Evolutionary conservation across 2,329 filamentous ascomycete genomes (phyloP), one percentile per base, ranked within the genome.

Genomic region (Tolypocladium tropicale): DNA sequence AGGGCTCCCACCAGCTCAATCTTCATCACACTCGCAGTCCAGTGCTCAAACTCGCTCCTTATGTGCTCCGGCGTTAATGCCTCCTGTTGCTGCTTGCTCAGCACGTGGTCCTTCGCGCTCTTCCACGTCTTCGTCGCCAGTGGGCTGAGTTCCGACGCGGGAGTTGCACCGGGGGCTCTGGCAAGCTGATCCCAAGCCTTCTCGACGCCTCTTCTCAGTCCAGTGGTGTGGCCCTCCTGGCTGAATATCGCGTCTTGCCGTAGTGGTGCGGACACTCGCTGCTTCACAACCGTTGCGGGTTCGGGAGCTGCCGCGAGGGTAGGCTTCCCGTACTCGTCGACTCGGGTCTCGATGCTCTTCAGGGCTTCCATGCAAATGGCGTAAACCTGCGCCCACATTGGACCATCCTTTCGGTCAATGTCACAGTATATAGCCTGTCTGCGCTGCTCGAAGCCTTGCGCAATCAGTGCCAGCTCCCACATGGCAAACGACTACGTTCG

Each of bases 391-490:
- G 84, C 83, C 89, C 90, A 96, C 61, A 89, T 86, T 1, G 89
- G 81, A 0, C 88, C 90, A 49, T 86, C 88, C 55, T 83, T 83
- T 58, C 91, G 87, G 62, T 95, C 90, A 59, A 96, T 89, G 63
- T 97, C 93, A 57, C 85, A 83, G 70, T 89, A 96, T 55, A 97
- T 90, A 23, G 84, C 82, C 69, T 87, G 89, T 54, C 93, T 83
- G 36, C 91, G 84, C n/a, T 83, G 79, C 18, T 85, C 79, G 60
- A 88, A 92, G 55, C 83, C 80, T 56, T 87, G 81, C 39, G 89
- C 85, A 62, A 96, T 95, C 56, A 89, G 79, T 33, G 84, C 83
- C 32, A 96, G 76, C 67, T 97, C 93, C 92, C 92, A 96, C 70
- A 95, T 88, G 18, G 93, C 92, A 69, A 95, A 95, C 0, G 84